Evolutionary conservation across 1,284 basidiomycete species (phyloP), one percentile per base, ranked within the genome.

Genomic region (Kalmanozyma brasiliensis): DNA sequence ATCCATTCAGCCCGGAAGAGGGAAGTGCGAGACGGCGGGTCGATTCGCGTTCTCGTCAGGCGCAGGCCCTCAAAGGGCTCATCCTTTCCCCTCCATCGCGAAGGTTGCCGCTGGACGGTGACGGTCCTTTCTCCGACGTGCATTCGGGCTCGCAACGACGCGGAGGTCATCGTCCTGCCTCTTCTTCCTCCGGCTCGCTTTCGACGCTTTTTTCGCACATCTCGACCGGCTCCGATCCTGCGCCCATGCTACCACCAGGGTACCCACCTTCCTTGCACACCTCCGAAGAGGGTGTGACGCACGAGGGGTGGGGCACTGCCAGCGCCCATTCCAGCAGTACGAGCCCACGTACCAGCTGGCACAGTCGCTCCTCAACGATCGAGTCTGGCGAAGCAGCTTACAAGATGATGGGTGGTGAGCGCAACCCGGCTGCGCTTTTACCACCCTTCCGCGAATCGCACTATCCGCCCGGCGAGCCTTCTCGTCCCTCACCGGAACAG

Each of bases 361-460:
- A 72, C 47, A 74, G 72, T 43, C 62, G 69, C 26, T 72, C 72
- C 1, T 74, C 72, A 22, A 74, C 72, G 13, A 56, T 74, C 42
- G 72, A 74, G 23, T 72, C 69, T 2, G 57, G 60, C 37, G 72
- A 74, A n/a, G 52, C 68, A n/a, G 51, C 58, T 4, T 56, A 64
- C 48, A 71, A 70, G 41, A 65, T 57, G 61, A 45, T 48, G 19
- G 38, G 52, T 32, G 26, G 41, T 26, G 66, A 71, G 13, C 57
- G 62, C 30, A 24, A 40, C 4, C 46, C 47, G 0, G 62, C 38
- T 14, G 47, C 68, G n/a, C 45, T 66, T 0, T 32, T 71, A 33
- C 62, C 68, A 14, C 57, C 67, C 2, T 70, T 70, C 35, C 61
- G 61, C 30, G 57, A 62, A 19, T 10, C 40, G 20, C 41, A 57